Evolutionary conservation across 2,329 filamentous ascomycete species (phyloP), one percentile per base, ranked within the genome.

Genomic region (Cyanodermella asteris): DNA sequence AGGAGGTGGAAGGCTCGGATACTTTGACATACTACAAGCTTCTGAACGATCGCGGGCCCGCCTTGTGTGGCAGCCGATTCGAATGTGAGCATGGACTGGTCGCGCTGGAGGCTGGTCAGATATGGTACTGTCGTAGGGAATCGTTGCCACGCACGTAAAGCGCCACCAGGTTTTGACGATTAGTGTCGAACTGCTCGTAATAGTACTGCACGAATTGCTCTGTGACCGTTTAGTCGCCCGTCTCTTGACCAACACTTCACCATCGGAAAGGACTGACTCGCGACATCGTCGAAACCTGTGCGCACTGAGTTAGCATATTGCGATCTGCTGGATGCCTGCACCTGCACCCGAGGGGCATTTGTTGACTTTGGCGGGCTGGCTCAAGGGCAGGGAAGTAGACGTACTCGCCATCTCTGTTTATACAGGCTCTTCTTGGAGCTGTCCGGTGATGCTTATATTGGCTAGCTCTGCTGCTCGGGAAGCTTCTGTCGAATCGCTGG

Each of bases 1-100:
- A n/a, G n/a, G n/a, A n/a, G n/a, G n/a, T n/a, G n/a, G n/a, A n/a
- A n/a, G n/a, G n/a, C n/a, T n/a, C n/a, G n/a, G n/a, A n/a, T n/a
- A n/a, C n/a, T n/a, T 15, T 13, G 22, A 49, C 67, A 40, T 59
- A 94, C 84, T 31, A 50, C 47, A 33, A 94, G 65, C 63, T 93
- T 93, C 50, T 78, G 69, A 27, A 72, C 54, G 40, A 97, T 93
- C 16, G 46, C 46, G 13, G 38, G 44, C 18, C 55, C 53, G 34
- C 84, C 82, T 42, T 68, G 58, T 31, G 65, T 50, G 9, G 72
- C 68, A 22, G 56, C 40, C 23, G 62, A 70, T 63, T 94, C 80
- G 44, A 93, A 94, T 25, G 84, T 93, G 52, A 94, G 62, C 75
- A 91, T 91, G 24, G 87, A 94, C 32, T 72, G 50, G 4, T 73